These are phyloP conservation scores for Macrolepiota fuliginosa DNA, from an alignment of 768 basidiomycete genomes.

Conservation along the genomic window DNA sequence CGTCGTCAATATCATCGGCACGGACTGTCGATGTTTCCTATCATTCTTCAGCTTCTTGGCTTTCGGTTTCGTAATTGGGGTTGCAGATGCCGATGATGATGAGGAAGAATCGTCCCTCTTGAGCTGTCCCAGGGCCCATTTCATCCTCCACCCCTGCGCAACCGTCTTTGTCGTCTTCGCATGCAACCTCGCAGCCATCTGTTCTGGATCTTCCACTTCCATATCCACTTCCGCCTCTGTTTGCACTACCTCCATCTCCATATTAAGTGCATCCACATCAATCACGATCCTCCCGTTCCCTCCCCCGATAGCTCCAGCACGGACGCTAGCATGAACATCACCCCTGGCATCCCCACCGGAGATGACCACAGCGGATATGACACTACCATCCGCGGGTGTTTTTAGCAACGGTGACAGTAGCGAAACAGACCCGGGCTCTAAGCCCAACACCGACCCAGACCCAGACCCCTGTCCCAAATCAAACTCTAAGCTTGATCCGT, in stretches of 20 bases:
- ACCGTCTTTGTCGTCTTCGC: constrained; percentile 18
- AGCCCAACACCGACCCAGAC: background rate
- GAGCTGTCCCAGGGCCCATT: constrained; percentile 25
- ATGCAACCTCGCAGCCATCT: constrained; percentile 15
- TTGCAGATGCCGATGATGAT: constrained; percentile 3
- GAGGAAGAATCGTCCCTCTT: constrained; percentile 3
- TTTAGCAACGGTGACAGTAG: constrained; percentile 1
- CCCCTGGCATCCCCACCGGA: background rate
- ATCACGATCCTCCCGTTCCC: constrained; percentile 17
- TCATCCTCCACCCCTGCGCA: constrained; percentile 28
- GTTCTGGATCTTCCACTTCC: constrained; percentile 22
- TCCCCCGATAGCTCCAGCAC: background rate
- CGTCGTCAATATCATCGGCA: constrained; percentile 24
- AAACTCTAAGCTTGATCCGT: background rate
- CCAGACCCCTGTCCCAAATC: background rate
- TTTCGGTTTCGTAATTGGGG: constrained; percentile 5
- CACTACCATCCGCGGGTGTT: background rate
- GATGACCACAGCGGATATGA: background rate
- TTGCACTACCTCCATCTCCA: constrained; percentile 7
- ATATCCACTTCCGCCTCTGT: background rate
- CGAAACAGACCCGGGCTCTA: background rate
- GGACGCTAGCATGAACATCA: background rate
- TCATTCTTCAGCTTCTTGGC: constrained; percentile 21
- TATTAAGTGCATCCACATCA: constrained; percentile 25
- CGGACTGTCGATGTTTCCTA: constrained; percentile 24